phyloP scores from a whole-genome alignment of 768 basidiomycete species.

The Russula sp. region DNA sequence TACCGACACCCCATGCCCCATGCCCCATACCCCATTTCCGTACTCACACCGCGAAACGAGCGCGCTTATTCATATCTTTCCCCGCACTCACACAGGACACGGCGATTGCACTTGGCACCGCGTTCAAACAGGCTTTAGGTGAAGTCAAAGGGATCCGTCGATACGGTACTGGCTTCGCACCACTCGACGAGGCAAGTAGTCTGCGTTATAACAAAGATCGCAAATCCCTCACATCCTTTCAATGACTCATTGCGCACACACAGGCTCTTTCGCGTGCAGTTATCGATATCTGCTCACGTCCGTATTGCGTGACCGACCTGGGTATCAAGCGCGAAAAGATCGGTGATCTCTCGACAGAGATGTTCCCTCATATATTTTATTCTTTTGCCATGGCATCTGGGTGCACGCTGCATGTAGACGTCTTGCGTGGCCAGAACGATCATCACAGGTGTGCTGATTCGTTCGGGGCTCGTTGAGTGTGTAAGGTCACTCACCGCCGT shows the following conservation, averaged over 20 bases:
- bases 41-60: conserved; percentile 9
- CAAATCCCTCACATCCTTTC: conserved; percentile 7
- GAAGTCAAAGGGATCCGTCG: conserved; percentile 92
- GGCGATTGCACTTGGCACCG: conserved; percentile 81
- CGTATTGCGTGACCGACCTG: conserved; percentile 91
- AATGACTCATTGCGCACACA: neutral
- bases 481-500: conserved; percentile 6
- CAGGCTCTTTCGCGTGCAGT: conserved; percentile 95
- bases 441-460: conserved; percentile 76
- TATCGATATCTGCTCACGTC: conserved; percentile 96
- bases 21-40: neutral
- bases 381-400: conserved; percentile 98
- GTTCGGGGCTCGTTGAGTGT: neutral
- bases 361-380: conserved; percentile 97
- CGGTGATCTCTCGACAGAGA: conserved; percentile 94
- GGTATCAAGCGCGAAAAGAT: conserved; percentile 87
- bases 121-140: conserved; percentile 93
- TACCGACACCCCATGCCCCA: no score
- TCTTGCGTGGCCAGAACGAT: conserved; percentile 92
- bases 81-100: conserved; percentile 66
- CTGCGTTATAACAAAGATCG: neutral
- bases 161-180: conserved; percentile 96
- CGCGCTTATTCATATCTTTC: conserved; percentile 5
- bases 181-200: conserved; percentile 84
- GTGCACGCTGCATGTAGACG: conserved; percentile 91